Evolutionary conservation across 768 basidiomycete species (phyloP).

Genomic region (Boletellus sp.): DNA sequence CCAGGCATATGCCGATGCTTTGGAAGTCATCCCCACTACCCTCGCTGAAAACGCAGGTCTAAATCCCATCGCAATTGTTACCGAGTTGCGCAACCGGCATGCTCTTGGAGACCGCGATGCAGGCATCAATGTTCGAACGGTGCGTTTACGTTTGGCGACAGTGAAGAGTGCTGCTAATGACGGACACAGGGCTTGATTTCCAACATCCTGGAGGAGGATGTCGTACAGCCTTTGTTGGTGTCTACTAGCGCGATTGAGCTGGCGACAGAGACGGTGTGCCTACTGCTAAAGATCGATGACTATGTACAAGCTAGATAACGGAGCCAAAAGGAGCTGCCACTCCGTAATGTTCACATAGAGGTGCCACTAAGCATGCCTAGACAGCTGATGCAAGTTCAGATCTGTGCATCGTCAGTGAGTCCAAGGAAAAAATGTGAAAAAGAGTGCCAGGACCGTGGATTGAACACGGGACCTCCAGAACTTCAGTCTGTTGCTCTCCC

Average conservation of each 20-base stretch:
- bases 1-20: constrained; percentile 95
- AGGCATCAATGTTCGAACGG: constrained; percentile 98
- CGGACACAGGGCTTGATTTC: constrained; percentile 80
- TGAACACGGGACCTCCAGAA: constrained; percentile 79
- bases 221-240: constrained; percentile 92
- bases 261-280: constrained; percentile 94
- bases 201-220: constrained; percentile 96
- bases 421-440: neutral
- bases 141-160: constrained; percentile 31
- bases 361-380: neutral
- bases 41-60: constrained; percentile 98
- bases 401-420: neutral
- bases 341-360: neutral
- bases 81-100: constrained; percentile 94
- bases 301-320: constrained; percentile 74
- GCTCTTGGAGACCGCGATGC: constrained; percentile 92
- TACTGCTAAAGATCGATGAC: constrained; percentile 94
- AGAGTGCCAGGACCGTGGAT: constrained; percentile 68
- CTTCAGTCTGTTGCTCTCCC: constrained; percentile 77
- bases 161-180: constrained; percentile 4
- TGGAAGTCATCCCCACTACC: constrained; percentile 97
- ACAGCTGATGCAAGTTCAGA: neutral
- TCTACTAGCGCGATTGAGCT: constrained; percentile 94
- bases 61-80: constrained; percentile 97
- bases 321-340: neutral